Percentiles rank a stretch among this genome's conserved stretches.
Evolutionary conservation across 108 stramenopile genomes (phyloP).

Genomic region (Nitzschia palea): DNA sequence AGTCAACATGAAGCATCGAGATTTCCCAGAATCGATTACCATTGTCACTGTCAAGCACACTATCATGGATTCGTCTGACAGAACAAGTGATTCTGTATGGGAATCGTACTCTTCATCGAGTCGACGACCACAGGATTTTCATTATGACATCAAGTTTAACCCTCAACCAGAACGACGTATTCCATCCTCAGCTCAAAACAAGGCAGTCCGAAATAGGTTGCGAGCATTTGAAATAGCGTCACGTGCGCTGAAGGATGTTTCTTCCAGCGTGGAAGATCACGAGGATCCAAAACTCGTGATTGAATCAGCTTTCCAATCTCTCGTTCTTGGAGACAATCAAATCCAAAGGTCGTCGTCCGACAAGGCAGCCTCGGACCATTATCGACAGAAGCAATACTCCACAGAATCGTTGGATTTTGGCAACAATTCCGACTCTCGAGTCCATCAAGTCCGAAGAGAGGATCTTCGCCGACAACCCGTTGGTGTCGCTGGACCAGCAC

Average conservation of each 20-base stretch:
- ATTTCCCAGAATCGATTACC: too few relatives aligned
- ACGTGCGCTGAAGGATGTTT: background rate
- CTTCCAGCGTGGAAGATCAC: background rate
- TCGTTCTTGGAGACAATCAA: background rate
- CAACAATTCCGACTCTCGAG: conserved; percentile 1
- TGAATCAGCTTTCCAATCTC: background rate
- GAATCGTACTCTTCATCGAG: background rate
- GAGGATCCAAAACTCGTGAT: conserved; percentile 2
- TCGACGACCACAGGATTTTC: background rate
- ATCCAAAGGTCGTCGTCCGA: background rate
- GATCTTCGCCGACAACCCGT: background rate
- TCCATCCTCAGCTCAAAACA: background rate
- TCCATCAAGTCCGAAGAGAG: background rate
- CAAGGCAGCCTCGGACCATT: background rate
- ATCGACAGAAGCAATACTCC: too few relatives aligned
- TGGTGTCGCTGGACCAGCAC: background rate
- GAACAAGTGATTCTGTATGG: too few relatives aligned
- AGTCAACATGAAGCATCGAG: too few relatives aligned
- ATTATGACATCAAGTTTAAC: background rate
- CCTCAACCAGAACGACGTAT: background rate
- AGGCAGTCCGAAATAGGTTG: background rate
- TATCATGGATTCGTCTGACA: too few relatives aligned
- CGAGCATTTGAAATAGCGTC: background rate
- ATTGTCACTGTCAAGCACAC: too few relatives aligned
- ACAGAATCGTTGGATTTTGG: background rate